These are phyloP conservation scores for Aphanomyces cochlioides DNA, from an alignment of 352 stramenopile genomes.

Conservation along the genomic window DNA sequence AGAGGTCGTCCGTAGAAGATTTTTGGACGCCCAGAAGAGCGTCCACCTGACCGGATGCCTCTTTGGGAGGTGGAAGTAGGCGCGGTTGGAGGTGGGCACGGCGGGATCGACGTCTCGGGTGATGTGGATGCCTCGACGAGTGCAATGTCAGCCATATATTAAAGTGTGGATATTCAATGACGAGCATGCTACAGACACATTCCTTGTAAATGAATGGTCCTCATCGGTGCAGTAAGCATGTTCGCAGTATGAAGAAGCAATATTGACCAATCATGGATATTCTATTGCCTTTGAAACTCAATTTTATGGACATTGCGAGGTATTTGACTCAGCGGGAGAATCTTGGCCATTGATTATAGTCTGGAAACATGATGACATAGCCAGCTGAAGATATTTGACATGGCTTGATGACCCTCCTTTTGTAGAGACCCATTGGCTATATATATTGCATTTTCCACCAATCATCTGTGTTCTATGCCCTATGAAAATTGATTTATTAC, in stretches of 20 bases:
- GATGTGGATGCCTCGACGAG: not conserved
- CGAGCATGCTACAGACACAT: not conserved
- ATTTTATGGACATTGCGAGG: not conserved
- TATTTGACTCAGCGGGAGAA: not conserved
- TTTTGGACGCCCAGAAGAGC: not conserved
- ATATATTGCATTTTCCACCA: too few relatives aligned
- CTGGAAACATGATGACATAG: not conserved
- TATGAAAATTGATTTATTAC: not conserved
- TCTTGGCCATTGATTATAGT: not conserved
- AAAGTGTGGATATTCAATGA: not conserved
- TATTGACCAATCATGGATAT: too few relatives aligned
- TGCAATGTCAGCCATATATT: not conserved
- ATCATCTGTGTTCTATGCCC: too few relatives aligned
- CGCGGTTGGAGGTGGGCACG: not conserved
- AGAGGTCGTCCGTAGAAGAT: conserved; percentile 1
- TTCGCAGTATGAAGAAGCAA: too few relatives aligned
- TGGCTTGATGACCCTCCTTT: too few relatives aligned
- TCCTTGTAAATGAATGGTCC: too few relatives aligned
- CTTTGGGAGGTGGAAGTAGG: not conserved
- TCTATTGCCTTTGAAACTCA: not conserved
- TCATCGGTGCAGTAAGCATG: too few relatives aligned
- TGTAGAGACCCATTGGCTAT: too few relatives aligned
- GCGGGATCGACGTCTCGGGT: not conserved
- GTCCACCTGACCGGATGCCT: not conserved
- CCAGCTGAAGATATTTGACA: not conserved